Evolutionary conservation across 139 green algal genomes (phyloP), one percentile per base, ranked within the genome.

Genomic region (Micromonas commoda): DNA sequence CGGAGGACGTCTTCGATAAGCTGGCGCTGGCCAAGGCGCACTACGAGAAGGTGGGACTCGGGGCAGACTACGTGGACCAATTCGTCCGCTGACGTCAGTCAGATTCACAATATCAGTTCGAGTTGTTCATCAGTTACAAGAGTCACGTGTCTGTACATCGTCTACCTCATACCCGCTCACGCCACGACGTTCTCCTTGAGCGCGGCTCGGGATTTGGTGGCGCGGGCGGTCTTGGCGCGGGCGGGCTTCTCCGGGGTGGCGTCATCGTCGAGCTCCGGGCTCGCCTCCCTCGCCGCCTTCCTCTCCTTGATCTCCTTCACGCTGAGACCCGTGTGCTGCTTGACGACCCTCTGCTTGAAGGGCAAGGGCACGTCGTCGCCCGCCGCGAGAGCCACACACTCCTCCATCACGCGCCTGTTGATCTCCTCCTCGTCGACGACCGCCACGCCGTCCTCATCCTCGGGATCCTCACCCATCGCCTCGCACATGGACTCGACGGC

Each of bases 1-100:
- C 68, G 23, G 73, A 79, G 73, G 73, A 79, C 37, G 73, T 79
- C 9, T 79, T 79, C 73, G 37, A 54, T 37, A 79, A 79, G 29
- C 52, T 79, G 3, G 51, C 71, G 29, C 71, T 71, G 61, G 73
- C 73, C 4, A 73, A 72, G 73, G 39, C 29, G 33, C 61, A 79
- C 73, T 79, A 79, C 73, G 51, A 79, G 26, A 39, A 9, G 3
- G 32, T 72, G 2, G 73, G 73, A 3, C 39, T 79, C 45, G 73
- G 73, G 19, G 73, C 32, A 3, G 13, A 19, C 57, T 79, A 64
- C 28, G 73, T 71, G 60, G 32, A 72, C 16, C 37, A 79, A 24
- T 79, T 79, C 39, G 73, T 79, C 45, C 51, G 73, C 45, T 79
- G 63, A 69, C 16, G n/a, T 57, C 45, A 23, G 9, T 57, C 9